Conservation (phyloP, 352 stramenopile species). For the Phytophthora pistaciae region DNA sequence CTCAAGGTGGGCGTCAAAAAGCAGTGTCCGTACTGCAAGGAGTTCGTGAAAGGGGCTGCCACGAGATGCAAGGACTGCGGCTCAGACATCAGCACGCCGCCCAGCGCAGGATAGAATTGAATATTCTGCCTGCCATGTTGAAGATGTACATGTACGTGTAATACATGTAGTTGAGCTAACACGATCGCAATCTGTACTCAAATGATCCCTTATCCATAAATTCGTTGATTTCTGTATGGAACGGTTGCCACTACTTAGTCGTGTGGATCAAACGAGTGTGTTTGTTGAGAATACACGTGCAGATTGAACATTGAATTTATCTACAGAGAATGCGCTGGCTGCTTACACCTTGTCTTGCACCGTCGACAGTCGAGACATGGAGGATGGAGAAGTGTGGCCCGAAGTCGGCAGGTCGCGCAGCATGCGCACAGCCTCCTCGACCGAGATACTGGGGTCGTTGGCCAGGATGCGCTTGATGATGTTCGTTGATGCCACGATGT, state of each 20-base stretch:
- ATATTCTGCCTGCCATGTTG: neutral
- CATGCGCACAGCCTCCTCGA: constrained; percentile 48
- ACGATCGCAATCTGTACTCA: neutral
- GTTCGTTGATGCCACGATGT: constrained; percentile 57
- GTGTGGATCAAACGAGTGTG: neutral
- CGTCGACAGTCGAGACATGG: constrained; percentile 25
- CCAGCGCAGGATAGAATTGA: constrained; percentile 5
- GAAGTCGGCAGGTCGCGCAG: constrained; percentile 27
- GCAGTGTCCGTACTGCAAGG: constrained; percentile 73
- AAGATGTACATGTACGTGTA: neutral
- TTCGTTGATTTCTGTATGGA: no score
- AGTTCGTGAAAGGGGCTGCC: constrained; percentile 71
- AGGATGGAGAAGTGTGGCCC: constrained; percentile 32
- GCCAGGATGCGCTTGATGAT: constrained; percentile 55
- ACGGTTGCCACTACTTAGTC: neutral
- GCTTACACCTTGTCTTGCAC: constrained; percentile 31
- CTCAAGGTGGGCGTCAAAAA: constrained; percentile 71
- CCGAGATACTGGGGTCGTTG: constrained; percentile 33
- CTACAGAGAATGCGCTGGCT: neutral
- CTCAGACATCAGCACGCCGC: constrained; percentile 26
- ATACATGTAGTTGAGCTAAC: neutral
- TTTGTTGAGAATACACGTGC: neutral
- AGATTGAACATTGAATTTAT: constrained; percentile 5
- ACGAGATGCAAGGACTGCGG: constrained; percentile 50
- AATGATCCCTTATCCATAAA: neutral